phyloP scores from a whole-genome alignment of 352 stramenopile genomes.

The Globisporangium cystogenes region DNA sequence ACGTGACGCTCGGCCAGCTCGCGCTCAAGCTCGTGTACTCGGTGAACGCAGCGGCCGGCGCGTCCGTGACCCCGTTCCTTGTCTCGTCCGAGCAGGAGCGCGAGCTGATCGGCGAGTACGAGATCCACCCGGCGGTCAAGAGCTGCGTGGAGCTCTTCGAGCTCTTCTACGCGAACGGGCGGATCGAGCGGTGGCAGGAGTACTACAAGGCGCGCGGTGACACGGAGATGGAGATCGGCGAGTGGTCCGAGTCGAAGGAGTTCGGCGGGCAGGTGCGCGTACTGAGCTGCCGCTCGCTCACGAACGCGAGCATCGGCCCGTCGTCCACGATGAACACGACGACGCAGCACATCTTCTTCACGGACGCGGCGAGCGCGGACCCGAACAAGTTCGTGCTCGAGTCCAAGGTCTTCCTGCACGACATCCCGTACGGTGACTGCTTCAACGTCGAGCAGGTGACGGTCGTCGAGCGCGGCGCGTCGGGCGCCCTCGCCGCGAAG shows the following conservation, averaged over 20 bases:
- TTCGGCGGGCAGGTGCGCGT: constrained; percentile 63
- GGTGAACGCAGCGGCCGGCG: constrained; percentile 42
- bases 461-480: constrained; percentile 37
- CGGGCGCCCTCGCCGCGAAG: constrained; percentile 44
- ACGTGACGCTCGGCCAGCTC: constrained; percentile 68
- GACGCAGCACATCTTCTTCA: constrained; percentile 60
- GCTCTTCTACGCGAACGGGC: constrained; percentile 57
- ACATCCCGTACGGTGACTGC: constrained; percentile 85
- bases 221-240: constrained; percentile 59
- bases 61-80: constrained; percentile 50
- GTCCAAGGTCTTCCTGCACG: constrained; percentile 60
- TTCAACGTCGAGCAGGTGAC: constrained; percentile 75
- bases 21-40: constrained; percentile 63
- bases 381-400: constrained; percentile 55
- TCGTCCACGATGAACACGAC: constrained; percentile 81
- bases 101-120: constrained; percentile 66
- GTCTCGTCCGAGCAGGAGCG: constrained; percentile 59
- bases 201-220: constrained; percentile 76
- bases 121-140: constrained; percentile 47
- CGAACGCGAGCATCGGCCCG: constrained; percentile 78
- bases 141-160: constrained; percentile 55
- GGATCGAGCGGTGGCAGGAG: constrained; percentile 33
- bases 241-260: constrained; percentile 59
- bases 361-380: constrained; percentile 24
- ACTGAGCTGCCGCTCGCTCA: constrained; percentile 64